phyloP scores from a whole-genome alignment of 1,284 basidiomycete species.

The Irpex sp. region DNA sequence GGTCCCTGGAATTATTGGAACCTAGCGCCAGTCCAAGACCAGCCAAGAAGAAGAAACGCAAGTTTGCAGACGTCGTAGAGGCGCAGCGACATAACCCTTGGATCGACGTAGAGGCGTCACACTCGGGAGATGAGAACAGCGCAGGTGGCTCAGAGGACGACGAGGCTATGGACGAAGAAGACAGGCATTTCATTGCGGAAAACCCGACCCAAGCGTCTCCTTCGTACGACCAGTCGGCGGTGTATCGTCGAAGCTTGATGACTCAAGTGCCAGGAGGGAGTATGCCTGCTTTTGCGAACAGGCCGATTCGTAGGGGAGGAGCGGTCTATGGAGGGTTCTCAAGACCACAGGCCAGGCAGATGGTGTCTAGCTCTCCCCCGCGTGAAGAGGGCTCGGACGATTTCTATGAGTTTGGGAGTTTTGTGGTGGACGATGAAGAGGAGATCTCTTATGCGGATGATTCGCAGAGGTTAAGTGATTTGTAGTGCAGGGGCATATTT shows the following conservation, averaged over 20 bases:
- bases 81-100: constrained; percentile 41
- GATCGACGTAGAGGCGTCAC: constrained; percentile 64
- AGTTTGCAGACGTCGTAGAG: constrained; percentile 26
- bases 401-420: constrained; percentile 66
- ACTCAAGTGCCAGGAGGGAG: constrained; percentile 53
- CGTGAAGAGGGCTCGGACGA: constrained; percentile 41
- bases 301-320: constrained; percentile 39
- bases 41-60: constrained; percentile 31
- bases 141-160: constrained; percentile 51
- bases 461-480: not conserved
- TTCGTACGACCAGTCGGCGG: constrained; percentile 68
- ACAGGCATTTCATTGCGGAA: constrained; percentile 63
- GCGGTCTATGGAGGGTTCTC: constrained; percentile 7
- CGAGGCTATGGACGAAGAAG: constrained; percentile 59
- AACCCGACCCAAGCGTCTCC: constrained; percentile 65
- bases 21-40: constrained; percentile 14
- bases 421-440: constrained; percentile 70
- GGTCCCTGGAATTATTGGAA: constrained; percentile 17
- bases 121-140: constrained; percentile 77
- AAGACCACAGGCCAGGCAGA: constrained; percentile 18
- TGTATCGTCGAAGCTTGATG: constrained; percentile 64
- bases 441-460: constrained; percentile 30
- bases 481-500: not conserved
- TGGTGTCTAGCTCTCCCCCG: constrained; percentile 56
- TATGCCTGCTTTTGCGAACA: constrained; percentile 47